phyloP scores from a whole-genome alignment of 768 basidiomycete genomes.

The Lentinus tigrinus region DNA sequence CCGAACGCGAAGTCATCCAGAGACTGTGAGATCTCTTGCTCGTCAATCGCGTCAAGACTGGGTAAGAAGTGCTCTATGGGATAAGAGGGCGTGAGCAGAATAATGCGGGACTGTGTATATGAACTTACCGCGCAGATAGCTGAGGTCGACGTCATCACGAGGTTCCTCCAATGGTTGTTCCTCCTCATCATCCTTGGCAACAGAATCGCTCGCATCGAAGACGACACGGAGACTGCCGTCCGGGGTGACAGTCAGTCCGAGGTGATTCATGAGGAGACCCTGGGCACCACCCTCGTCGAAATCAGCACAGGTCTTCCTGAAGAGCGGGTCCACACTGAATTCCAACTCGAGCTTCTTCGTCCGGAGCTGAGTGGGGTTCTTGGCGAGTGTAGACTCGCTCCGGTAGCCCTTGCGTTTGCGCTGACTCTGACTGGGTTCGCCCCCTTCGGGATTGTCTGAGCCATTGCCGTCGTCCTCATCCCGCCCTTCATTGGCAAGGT shows the following conservation, averaged over 20 bases:
- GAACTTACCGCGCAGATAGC: conserved; percentile 55
- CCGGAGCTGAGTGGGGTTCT: conserved; percentile 74
- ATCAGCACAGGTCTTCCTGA: conserved; percentile 96
- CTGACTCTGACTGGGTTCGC: conserved; percentile 53
- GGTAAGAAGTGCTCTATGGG: conserved; percentile 69
- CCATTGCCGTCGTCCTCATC: conserved; percentile 60
- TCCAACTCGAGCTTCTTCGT: conserved; percentile 95
- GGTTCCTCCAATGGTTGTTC: conserved; percentile 72
- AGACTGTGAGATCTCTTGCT: conserved; percentile 77
- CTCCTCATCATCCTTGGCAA: conserved; percentile 69
- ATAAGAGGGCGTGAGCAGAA: conserved; percentile 5
- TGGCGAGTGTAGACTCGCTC: conserved; percentile 85
- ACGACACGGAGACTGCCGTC: conserved; percentile 88
- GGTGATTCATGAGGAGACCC: conserved; percentile 95
- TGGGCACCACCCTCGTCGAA: conserved; percentile 98
- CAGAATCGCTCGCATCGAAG: conserved; percentile 93
- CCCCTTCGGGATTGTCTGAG: conserved; percentile 63
- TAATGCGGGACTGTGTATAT: neutral
- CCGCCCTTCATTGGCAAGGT: conserved; percentile 69
- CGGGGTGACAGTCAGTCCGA: conserved; percentile 70
- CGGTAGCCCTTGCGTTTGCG: conserved; percentile 68
- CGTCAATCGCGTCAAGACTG: conserved; percentile 58
- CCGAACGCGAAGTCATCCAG: conserved; percentile 82
- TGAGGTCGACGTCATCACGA: conserved; percentile 65
- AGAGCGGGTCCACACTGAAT: conserved; percentile 94